Conservation (phyloP, 2,329 filamentous ascomycete species). For the Xylariaceae sp. region DNA sequence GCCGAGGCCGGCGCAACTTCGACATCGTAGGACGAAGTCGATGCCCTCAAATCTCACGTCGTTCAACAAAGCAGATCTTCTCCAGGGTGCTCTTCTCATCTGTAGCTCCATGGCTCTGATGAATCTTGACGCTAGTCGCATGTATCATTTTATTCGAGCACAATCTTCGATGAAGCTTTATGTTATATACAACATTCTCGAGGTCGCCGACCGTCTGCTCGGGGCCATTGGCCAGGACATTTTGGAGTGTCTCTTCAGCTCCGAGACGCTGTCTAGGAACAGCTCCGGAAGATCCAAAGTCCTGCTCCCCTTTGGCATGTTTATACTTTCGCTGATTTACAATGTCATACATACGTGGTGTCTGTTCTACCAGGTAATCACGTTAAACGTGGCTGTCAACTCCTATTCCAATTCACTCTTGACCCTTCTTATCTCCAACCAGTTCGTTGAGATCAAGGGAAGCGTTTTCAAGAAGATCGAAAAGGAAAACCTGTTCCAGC, state of each 20-base stretch:
- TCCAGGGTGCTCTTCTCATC: conserved; percentile 86
- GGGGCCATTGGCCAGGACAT: conserved; percentile 94
- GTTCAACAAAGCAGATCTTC: conserved; percentile 90
- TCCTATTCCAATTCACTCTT: conserved; percentile 95
- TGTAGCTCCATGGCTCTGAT: conserved; percentile 81
- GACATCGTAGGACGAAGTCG: conserved; percentile 75
- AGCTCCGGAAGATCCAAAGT: conserved; percentile 88
- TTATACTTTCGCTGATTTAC: conserved; percentile 79
- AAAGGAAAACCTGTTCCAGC: conserved; percentile 94
- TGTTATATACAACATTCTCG: conserved; percentile 96
- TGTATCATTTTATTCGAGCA: conserved; percentile 96
- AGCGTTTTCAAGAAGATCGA: conserved; percentile 99
- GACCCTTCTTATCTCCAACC: conserved; percentile 89
- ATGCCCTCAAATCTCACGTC: conserved; percentile 79
- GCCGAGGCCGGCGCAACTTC: conserved; percentile 34
- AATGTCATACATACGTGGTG: conserved; percentile 83
- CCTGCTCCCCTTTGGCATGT: conserved; percentile 84
- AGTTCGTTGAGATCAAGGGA: conserved; percentile 98
- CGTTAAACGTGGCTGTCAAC: conserved; percentile 95
- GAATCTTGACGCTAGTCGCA: conserved; percentile 88
- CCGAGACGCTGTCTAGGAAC: conserved; percentile 85
- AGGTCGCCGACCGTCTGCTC: conserved; percentile 85
- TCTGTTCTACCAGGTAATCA: conserved; percentile 96
- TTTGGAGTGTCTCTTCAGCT: conserved; percentile 89
- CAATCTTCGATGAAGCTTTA: conserved; percentile 98